A percentile compares a stretch with the other conserved stretches of the same genome.
These are phyloP conservation scores for Plectosphaerella cucumerina DNA, from an alignment of 2,329 filamentous ascomycete genomes.

Conservation along the genomic window DNA sequence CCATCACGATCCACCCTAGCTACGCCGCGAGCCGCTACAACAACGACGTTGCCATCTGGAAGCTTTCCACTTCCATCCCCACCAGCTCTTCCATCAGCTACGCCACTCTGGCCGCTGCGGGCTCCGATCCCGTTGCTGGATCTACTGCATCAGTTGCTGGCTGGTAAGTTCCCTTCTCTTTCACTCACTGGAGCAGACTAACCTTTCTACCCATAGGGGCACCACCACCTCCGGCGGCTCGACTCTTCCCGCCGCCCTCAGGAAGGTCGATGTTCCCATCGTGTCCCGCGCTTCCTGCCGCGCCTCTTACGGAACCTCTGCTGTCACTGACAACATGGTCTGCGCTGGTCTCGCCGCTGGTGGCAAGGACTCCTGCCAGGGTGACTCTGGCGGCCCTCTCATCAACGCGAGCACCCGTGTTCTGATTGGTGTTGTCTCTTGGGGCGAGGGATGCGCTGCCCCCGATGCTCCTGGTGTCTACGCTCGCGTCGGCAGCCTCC, in stretches of 20 bases:
- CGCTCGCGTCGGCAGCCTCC: constrained; percentile 18
- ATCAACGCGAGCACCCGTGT: constrained; percentile 14
- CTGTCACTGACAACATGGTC: constrained; percentile 24
- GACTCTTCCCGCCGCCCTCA: constrained; percentile 14
- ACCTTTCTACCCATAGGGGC: constrained; percentile 13
- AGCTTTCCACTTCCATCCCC: constrained; percentile 18
- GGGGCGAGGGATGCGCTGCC: constrained; percentile 23
- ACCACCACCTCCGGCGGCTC: constrained; percentile 12
- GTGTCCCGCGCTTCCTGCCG: constrained; percentile 21
- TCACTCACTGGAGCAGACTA: not conserved
- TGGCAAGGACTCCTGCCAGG: constrained; percentile 26
- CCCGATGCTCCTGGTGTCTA: constrained; percentile 22
- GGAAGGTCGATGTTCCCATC: constrained; percentile 25
- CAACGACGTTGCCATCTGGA: constrained; percentile 25
- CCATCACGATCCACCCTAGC: constrained; percentile 17
- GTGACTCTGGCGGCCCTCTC: constrained; percentile 26
- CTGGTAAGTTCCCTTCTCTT: constrained; percentile 16
- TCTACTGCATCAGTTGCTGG: constrained; percentile 18
- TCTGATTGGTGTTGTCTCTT: constrained; percentile 24
- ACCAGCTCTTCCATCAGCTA: constrained; percentile 18
- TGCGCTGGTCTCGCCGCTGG: constrained; percentile 22
- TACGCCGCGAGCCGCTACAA: constrained; percentile 13
- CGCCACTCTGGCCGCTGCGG: constrained; percentile 16
- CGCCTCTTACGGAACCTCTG: constrained; percentile 15
- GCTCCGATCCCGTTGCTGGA: constrained; percentile 19